These are phyloP conservation scores for Litsea cubeba DNA, from an alignment of 164 flowering plant genomes.

Conservation along the genomic window DNA sequence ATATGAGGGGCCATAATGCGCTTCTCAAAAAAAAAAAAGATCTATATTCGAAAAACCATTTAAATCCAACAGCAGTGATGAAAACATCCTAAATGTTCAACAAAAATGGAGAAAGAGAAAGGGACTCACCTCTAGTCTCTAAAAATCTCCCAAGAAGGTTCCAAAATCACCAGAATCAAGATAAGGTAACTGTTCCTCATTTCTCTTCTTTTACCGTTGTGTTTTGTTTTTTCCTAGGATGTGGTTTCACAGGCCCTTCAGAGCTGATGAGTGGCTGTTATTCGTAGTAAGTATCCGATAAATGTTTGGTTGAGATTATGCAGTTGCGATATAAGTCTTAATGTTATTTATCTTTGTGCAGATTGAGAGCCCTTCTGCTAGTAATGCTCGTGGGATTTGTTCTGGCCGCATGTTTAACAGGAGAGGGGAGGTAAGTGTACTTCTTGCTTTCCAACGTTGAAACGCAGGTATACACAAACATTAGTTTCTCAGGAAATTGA, in stretches of 20 bases:
- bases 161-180: neutral
- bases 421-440: constrained; percentile 70
- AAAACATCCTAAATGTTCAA: neutral
- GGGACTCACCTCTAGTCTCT: too few species aligned
- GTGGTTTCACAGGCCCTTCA: constrained; percentile 87
- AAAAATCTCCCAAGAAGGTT: neutral
- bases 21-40: too few species aligned
- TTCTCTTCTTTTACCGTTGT: neutral
- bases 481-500: neutral
- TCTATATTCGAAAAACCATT: too few species aligned
- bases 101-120: too few species aligned
- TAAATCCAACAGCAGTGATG: neutral
- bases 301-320: neutral
- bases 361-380: constrained; percentile 50
- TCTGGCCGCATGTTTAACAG: constrained; percentile 70
- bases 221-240: constrained; percentile 43
- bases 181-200: neutral
- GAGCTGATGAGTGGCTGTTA: constrained; percentile 93
- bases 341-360: constrained; percentile 16
- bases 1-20: too few species aligned
- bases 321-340: neutral
- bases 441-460: neutral
- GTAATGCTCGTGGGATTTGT: constrained; percentile 46
- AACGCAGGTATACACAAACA: constrained; percentile 1
- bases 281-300: constrained; percentile 48